Evolutionary conservation across 2,329 filamentous ascomycete species (phyloP), one percentile per base, ranked within the genome.

Genomic region (Xylariaceae sp.): DNA sequence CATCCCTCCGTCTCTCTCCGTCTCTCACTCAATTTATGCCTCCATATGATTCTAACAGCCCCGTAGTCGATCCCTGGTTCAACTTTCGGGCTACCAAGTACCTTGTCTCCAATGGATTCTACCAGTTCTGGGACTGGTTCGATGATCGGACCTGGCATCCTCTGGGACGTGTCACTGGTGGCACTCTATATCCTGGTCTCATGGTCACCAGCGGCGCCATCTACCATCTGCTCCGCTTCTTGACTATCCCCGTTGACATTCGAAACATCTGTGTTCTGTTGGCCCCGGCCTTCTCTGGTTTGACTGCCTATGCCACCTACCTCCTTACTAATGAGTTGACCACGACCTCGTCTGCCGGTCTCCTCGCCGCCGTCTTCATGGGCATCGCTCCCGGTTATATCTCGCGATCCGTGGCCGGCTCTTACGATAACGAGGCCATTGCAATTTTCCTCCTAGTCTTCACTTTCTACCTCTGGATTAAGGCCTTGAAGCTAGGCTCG

Each of bases 101-200:
- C 73, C 85, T 99, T 58, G 90, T 99, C 58, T 85, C 93, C 73
- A 86, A 99, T 86, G 94, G 94, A 70, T 97, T 99, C 79, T 95
- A 96, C 77, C 92, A 89, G 76, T 99, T 99, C 75, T 99, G 94
- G 94, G 93, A 99, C 76, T 99, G 94, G 94, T 99, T 99, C 73
- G 94, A 99, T 77, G 94, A 99, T 81, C 88, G 94, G 80, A 99
- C 94, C 85, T 99, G 94, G 94, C 93, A 99, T 77, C 94, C 94
- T 69, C 88, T 99, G 63, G 94, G 94, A 70, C 91, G 94, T 80
- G 94, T 99, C 73, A 99, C 94, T 62, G 94, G 94, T 77, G 94
- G 94, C 72, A 99, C 94, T n/a, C 85, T 99, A 64, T 99, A 99
- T 75, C 94, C 94, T 54, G 94, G 94, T 70, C 83, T 99, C 71